Base-by-base conservation (phyloP, 1,284 basidiomycete species). In the Rhodotorula glutinis region DNA sequence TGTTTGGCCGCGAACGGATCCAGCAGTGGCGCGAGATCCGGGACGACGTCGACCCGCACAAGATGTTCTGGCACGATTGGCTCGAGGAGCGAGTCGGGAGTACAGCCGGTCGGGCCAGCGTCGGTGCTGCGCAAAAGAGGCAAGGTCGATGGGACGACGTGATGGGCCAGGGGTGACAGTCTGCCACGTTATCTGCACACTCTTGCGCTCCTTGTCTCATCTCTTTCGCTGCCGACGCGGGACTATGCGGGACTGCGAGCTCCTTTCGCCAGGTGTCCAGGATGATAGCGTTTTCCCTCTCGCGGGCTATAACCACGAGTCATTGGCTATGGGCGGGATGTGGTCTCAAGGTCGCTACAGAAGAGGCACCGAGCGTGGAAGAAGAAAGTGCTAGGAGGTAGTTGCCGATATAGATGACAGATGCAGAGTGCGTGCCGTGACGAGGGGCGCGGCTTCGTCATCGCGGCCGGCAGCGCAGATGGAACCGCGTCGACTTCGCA, bases 71-170 rank as follows among this genome's bases (percentile, higher is more conserved):
- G 60, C 55, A 2, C 21, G 33, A 40, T 44, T 62, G 60, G 60
- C 16, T 55, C 44, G 60, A 56, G 53, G 53, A 56, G 53, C n/a
- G 60, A 17, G 33, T 55, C 3, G 30, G 33, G 19, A 33, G 19
- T 10, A 2, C 10, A n/a, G 40, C 11, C 10, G 56, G 56, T 8
- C n/a, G 27, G 27, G 16, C 16, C 16, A 17, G 43, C 19, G 19
- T 30, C n/a, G 10, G 33, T 7, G 46, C 27, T n/a, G 53, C 40
- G 60, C 27, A 14, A n/a, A 51, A 54, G 60, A 29, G 33, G 46
- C 19, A 16, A 5, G 27, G 46, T 25, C 40, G 46, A 44, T n/a
- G 53, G n/a, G 60, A 55, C 53, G 60, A 62, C 43, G 60, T 62
- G 44, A 56, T 62, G 60, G 60, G 52, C 9, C 23, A 30, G 53